Evolutionary conservation across 306 rosid genomes (phyloP).

Genomic region (Cucurbita moschata): DNA sequence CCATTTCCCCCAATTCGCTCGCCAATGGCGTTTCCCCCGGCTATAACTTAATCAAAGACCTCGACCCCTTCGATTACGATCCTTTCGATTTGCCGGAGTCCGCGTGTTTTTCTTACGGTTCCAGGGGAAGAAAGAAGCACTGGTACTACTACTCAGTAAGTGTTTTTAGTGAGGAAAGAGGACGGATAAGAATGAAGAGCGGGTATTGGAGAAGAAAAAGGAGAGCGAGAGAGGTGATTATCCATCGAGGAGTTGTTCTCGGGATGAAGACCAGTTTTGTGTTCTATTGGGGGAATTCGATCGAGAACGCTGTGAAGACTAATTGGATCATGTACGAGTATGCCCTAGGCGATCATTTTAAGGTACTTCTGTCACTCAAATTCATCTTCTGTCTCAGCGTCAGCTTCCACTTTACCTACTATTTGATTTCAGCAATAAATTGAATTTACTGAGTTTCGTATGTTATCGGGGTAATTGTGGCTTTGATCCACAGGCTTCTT

Average conservation of each 20-base stretch:
- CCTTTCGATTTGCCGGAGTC: conserved; percentile 39
- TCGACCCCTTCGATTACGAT: conserved; percentile 27
- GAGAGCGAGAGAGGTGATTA: conserved; percentile 19
- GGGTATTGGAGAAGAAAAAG: conserved; percentile 59
- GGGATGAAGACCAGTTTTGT: conserved; percentile 37
- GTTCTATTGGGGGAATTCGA: conserved; percentile 36
- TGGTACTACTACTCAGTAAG: conserved; percentile 41
- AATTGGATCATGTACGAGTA: conserved; percentile 47
- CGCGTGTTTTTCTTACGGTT: conserved; percentile 36
- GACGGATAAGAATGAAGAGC: conserved; percentile 21
- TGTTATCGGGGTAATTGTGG: neutral
- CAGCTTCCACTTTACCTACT: neutral
- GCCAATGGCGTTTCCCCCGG: conserved; percentile 6
- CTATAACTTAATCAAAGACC: conserved; percentile 33
- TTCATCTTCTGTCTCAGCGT: neutral
- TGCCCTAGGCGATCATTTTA: conserved; percentile 21
- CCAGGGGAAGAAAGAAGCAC: conserved; percentile 33
- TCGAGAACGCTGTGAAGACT: conserved; percentile 17
- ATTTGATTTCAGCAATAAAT: too few species aligned
- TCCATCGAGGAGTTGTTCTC: conserved; percentile 19
- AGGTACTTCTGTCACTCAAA: conserved; percentile 21
- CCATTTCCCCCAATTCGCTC: neutral
- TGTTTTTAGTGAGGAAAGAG: conserved; percentile 14
- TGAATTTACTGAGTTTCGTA: neutral
- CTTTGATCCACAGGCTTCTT: conserved; percentile 29